Evolutionary conservation across 257 asterid genomes (phyloP).

Genomic region (Paraleonurus japonicus): DNA sequence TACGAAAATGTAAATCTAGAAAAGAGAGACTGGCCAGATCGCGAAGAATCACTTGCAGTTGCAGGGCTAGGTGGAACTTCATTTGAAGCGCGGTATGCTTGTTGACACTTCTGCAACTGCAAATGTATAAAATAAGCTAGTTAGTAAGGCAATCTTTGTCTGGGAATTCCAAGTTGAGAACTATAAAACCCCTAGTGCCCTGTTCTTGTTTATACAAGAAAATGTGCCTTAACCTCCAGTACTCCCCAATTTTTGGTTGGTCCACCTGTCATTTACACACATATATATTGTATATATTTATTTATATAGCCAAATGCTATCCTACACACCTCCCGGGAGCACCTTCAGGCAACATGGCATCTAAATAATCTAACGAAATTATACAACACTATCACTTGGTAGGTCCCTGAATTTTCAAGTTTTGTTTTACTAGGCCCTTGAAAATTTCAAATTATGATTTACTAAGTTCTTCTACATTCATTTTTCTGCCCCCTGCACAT

Average conservation of each 20-base stretch:
- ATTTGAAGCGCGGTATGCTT: constrained; percentile 60
- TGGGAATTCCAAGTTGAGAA: not conserved
- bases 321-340: not conserved
- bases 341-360: not conserved
- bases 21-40: constrained; percentile 70
- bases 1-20: constrained; percentile 84
- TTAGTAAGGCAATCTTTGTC: not conserved
- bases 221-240: not conserved
- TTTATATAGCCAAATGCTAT: not conserved
- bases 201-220: not conserved
- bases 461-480: not conserved
- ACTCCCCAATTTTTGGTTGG: not conserved
- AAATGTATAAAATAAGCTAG: not conserved
- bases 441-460: not conserved
- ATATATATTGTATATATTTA: not conserved
- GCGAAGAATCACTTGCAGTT: constrained; percentile 59
- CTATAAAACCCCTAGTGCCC: not conserved
- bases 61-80: constrained; percentile 69
- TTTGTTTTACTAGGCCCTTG: not conserved
- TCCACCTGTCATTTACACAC: not conserved
- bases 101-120: constrained; percentile 89
- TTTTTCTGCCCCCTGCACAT: not conserved
- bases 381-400: not conserved
- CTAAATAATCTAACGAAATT: not conserved
- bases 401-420: not conserved